A percentile compares a stretch with the other conserved stretches of the same genome.
phyloP scores from a whole-genome alignment of 2,329 filamentous ascomycete species.

The Talaromyces marneffei region DNA sequence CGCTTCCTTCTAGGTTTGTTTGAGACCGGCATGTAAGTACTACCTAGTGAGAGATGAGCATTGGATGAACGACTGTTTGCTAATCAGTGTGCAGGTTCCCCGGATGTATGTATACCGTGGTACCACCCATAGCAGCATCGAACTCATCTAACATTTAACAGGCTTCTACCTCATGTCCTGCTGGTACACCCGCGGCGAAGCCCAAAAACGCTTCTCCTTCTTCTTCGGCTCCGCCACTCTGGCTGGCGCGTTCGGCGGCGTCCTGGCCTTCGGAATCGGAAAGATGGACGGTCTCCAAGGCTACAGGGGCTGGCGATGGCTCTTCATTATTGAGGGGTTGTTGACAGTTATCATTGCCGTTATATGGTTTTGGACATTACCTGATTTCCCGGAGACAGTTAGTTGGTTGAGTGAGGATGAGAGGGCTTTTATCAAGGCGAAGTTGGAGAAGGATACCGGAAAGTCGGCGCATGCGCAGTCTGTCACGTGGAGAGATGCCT shows the following conservation, averaged over 20 bases:
- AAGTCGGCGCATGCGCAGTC: slow-evolving; percentile 57
- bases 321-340: slow-evolving; percentile 57
- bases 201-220: slow-evolving; percentile 86
- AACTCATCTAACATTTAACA: slow-evolving; percentile 12
- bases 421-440: slow-evolving; percentile 58
- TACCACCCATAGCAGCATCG: background rate
- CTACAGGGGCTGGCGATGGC: slow-evolving; percentile 53
- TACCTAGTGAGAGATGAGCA: background rate
- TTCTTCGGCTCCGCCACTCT: slow-evolving; percentile 73
- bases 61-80: background rate
- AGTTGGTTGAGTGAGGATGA: slow-evolving; percentile 70
- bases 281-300: slow-evolving; percentile 51
- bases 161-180: slow-evolving; percentile 65
- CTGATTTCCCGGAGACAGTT: slow-evolving; percentile 67
- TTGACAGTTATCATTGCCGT: slow-evolving; percentile 59
- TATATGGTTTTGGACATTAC: slow-evolving; percentile 59
- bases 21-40: slow-evolving; percentile 58
- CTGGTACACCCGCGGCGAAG: slow-evolving; percentile 78
- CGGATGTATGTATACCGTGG: slow-evolving; percentile 52
- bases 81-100: slow-evolving; percentile 38
- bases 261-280: slow-evolving; percentile 55
- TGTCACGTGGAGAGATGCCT: slow-evolving; percentile 55
- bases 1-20: slow-evolving; percentile 80
- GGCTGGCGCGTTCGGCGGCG: slow-evolving; percentile 58
- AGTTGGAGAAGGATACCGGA: slow-evolving; percentile 64